phyloP scores from a whole-genome alignment of 108 stramenopile genomes.

The Fistulifera solaris region DNA sequence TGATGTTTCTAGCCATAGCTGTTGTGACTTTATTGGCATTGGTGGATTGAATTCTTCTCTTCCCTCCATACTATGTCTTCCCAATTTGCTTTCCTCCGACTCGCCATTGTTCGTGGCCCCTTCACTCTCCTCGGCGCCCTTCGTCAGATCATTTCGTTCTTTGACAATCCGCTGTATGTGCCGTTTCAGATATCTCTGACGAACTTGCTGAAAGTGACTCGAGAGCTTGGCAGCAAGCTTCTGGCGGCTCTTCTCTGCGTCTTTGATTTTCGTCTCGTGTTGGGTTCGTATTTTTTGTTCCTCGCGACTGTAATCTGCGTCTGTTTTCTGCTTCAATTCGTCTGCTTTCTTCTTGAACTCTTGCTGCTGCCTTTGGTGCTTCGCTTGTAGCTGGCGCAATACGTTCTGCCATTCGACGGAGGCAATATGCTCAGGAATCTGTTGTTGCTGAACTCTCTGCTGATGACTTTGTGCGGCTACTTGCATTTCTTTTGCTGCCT shows the following conservation, averaged over 20 bases:
- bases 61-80: constrained; percentile 10
- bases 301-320: constrained; percentile 36
- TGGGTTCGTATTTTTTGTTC: constrained; percentile 31
- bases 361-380: constrained; percentile 40
- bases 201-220: constrained; percentile 18
- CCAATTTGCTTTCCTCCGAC: not conserved
- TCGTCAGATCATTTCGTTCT: not conserved
- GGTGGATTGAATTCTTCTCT: constrained; percentile 23
- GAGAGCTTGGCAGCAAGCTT: constrained; percentile 25
- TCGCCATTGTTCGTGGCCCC: not conserved
- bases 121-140: not conserved
- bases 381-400: constrained; percentile 32
- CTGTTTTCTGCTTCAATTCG: constrained; percentile 34
- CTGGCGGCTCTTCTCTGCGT: constrained; percentile 27
- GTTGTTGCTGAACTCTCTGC: constrained; percentile 27
- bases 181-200: constrained; percentile 49
- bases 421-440: constrained; percentile 26
- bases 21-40: constrained; percentile 25
- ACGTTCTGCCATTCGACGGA: constrained; percentile 35
- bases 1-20: constrained; percentile 13
- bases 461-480: constrained; percentile 33
- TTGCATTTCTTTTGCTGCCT: constrained; percentile 37
- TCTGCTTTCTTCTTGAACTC: constrained; percentile 43
- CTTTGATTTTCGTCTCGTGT: constrained; percentile 38
- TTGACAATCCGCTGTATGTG: constrained; percentile 31